Conservation (phyloP, 164 flowering plant genomes). For the Chimonanthus praecox region DNA sequence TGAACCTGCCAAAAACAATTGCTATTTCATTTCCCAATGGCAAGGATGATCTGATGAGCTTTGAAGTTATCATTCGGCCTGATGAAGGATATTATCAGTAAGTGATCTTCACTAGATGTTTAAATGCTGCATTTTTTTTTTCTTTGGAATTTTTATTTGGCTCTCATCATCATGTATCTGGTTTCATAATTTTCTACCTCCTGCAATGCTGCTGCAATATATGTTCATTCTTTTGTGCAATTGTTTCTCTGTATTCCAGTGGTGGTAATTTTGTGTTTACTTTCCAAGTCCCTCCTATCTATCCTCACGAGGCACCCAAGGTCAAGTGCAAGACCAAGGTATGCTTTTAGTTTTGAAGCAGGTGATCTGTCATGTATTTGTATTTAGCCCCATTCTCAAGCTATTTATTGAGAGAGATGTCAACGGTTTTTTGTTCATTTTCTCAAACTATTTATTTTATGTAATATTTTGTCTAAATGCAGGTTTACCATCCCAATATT, state of each 20-base stretch:
- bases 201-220: neutral
- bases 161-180: neutral
- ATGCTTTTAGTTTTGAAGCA: conserved; percentile 3
- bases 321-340: conserved; percentile 87
- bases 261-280: conserved; percentile 59
- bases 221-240: neutral
- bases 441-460: neutral
- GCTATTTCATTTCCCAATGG: conserved; percentile 60
- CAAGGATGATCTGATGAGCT: conserved; percentile 69
- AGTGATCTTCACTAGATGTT: conserved; percentile 13
- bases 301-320: conserved; percentile 82
- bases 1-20: conserved; percentile 58
- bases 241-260: conserved; percentile 21
- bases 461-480: neutral
- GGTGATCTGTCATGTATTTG: neutral
- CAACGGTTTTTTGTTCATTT: neutral
- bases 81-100: conserved; percentile 74
- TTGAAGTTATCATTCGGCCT: conserved; percentile 58
- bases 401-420: neutral
- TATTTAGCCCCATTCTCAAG: neutral
- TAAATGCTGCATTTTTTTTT: neutral
- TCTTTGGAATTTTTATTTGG: neutral
- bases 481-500: conserved; percentile 86
- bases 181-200: neutral
- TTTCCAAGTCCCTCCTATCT: conserved; percentile 56